Conservation (phyloP, 352 stramenopile genomes). For the Globisporangium echinulatum region DNA sequence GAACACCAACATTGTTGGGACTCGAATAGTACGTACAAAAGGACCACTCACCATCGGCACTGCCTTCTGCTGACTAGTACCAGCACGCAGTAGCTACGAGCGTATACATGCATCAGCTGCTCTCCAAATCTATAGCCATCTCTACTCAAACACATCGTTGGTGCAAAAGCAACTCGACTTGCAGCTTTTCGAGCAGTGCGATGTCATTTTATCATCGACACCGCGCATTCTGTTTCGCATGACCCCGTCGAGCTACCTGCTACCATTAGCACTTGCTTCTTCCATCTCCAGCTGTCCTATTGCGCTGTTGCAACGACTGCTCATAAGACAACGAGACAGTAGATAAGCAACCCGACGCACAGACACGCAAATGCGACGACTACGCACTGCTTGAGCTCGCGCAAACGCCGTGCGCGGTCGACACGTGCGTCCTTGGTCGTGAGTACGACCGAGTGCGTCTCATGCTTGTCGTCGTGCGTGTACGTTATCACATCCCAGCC, state of each 20-base stretch:
- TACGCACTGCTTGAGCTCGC: slow-evolving; percentile 15
- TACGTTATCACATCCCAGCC: slow-evolving; percentile 59
- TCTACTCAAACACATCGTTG: too few relatives aligned
- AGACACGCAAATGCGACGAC: slow-evolving; percentile 13
- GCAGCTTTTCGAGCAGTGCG: too few relatives aligned
- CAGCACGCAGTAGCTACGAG: too few relatives aligned
- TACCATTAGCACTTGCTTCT: background rate
- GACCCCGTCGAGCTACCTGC: background rate
- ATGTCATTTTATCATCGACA: too few relatives aligned
- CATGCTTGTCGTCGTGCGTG: slow-evolving; percentile 35
- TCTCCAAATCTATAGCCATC: too few relatives aligned
- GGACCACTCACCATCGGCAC: too few relatives aligned
- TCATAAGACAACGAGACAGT: slow-evolving; percentile 19
- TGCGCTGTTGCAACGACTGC: background rate
- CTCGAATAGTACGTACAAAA: too few relatives aligned
- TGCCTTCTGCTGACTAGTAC: too few relatives aligned
- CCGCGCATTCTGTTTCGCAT: too few relatives aligned
- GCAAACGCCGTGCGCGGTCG: slow-evolving; percentile 18
- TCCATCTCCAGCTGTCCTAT: background rate
- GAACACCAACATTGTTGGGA: too few relatives aligned
- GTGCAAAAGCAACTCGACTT: too few relatives aligned
- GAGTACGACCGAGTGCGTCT: slow-evolving; percentile 33
- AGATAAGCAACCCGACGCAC: slow-evolving; percentile 22
- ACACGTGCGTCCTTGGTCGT: slow-evolving; percentile 37
- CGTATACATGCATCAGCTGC: too few relatives aligned